Conservation (phyloP, 2,329 filamentous ascomycete species). For the Colletotrichum theobromicola region DNA sequence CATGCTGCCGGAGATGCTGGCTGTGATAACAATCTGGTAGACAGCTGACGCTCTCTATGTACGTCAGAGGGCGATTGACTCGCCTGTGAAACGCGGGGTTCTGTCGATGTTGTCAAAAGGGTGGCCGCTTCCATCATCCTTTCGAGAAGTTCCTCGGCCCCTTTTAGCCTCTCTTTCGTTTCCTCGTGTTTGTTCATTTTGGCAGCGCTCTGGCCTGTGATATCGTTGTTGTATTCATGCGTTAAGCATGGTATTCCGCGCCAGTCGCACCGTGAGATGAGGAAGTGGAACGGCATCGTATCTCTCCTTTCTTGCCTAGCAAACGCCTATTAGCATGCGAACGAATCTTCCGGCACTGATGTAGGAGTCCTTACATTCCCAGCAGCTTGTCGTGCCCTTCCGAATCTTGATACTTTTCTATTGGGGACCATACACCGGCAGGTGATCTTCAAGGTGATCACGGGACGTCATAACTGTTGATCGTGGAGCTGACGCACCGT, state of each 20-base stretch:
- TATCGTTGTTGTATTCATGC: conserved; percentile 47
- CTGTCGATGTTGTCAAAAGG: neutral
- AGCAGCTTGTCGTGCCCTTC: conserved; percentile 61
- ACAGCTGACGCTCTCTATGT: neutral
- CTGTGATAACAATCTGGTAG: neutral
- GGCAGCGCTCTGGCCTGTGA: neutral
- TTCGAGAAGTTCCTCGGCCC: neutral
- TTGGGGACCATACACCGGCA: neutral
- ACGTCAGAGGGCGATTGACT: neutral
- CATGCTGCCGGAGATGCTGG: neutral
- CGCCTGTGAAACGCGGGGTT: neutral
- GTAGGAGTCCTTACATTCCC: conserved; percentile 48
- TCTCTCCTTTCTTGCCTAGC: conserved; percentile 51
- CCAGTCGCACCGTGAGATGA: conserved; percentile 44
- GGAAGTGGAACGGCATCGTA: conserved; percentile 49
- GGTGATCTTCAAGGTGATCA: neutral
- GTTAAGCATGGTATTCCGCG: conserved; percentile 48
- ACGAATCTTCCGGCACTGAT: rapidly evolving
- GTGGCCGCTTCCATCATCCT: neutral
- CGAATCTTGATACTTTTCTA: conserved; percentile 40
- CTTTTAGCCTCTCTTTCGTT: neutral
- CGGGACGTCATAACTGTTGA: neutral
- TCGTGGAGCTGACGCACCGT: neutral
- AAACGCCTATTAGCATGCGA: neutral
- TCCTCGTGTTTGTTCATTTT: neutral